phyloP scores from a whole-genome alignment of 257 asterid species.

The Catharanthus roseus region DNA sequence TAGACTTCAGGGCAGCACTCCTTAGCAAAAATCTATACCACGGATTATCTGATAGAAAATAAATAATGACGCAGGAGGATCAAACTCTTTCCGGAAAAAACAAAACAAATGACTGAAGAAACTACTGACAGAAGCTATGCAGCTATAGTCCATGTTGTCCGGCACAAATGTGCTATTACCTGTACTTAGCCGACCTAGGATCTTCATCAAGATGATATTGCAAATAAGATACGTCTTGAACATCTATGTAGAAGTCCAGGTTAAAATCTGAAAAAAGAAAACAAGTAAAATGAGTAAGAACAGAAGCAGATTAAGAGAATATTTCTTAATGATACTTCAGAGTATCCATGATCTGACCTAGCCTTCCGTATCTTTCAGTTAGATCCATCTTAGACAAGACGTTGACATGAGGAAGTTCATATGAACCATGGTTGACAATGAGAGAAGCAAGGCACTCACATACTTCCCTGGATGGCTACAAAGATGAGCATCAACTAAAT shows the following conservation, averaged over 20 bases:
- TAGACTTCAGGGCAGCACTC: background rate
- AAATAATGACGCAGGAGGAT: background rate
- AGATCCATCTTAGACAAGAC: constrained; percentile 96
- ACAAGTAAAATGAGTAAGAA: constrained; percentile 15
- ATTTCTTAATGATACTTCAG: constrained; percentile 7
- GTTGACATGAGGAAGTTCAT: constrained; percentile 93
- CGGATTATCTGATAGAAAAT: background rate
- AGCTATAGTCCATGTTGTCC: background rate
- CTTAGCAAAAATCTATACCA: background rate
- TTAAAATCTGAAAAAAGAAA: constrained; percentile 66
- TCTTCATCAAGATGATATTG: constrained; percentile 81
- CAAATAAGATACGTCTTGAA: constrained; percentile 74
- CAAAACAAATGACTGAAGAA: too few relatives aligned
- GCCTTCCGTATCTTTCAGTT: constrained; percentile 80
- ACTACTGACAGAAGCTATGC: background rate
- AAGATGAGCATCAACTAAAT: constrained; percentile 92
- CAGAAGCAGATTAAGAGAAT: constrained; percentile 4
- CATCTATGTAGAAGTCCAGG: constrained; percentile 96
- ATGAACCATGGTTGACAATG: constrained; percentile 90
- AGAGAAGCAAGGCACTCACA: constrained; percentile 83
- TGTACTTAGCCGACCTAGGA: constrained; percentile 78
- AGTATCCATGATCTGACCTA: constrained; percentile 43
- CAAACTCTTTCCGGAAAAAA: background rate
- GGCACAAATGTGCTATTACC: constrained; percentile 33
- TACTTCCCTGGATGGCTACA: constrained; percentile 98